phyloP scores from a whole-genome alignment of 2,329 filamentous ascomycete genomes.

The Epichloe brachyelytri region DNA sequence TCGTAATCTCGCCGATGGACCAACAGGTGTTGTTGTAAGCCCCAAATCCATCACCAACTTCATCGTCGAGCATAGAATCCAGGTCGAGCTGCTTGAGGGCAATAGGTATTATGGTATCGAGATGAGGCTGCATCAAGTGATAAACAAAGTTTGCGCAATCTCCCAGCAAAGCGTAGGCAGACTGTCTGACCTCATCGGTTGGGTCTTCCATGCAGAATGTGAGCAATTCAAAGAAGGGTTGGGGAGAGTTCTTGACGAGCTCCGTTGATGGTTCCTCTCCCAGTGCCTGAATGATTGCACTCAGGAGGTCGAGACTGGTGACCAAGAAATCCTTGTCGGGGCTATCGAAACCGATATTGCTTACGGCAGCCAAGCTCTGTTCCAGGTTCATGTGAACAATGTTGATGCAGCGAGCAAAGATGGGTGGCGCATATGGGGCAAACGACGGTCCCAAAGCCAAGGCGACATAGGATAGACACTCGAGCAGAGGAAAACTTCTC shows the following conservation, averaged over 20 bases:
- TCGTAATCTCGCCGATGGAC: slow-evolving; percentile 85
- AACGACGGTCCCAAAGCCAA: slow-evolving; percentile 74
- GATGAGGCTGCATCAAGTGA: slow-evolving; percentile 59
- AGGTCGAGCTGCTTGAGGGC: slow-evolving; percentile 82
- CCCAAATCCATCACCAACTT: slow-evolving; percentile 73
- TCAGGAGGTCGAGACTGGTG: slow-evolving; percentile 85
- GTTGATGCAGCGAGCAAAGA: slow-evolving; percentile 78
- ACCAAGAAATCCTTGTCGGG: slow-evolving; percentile 97
- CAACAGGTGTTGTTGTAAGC: slow-evolving; percentile 98
- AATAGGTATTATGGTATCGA: slow-evolving; percentile 64
- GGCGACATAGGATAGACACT: slow-evolving; percentile 90
- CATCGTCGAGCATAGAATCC: slow-evolving; percentile 61
- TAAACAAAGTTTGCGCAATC: slow-evolving; percentile 93
- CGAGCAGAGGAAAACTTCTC: slow-evolving; percentile 88
- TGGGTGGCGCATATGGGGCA: slow-evolving; percentile 69
- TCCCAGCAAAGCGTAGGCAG: slow-evolving; percentile 84
- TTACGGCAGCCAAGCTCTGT: slow-evolving; percentile 57
- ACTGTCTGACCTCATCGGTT: slow-evolving; percentile 88
- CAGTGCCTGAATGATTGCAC: slow-evolving; percentile 84
- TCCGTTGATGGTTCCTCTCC: slow-evolving; percentile 59
- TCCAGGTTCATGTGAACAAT: slow-evolving; percentile 89
- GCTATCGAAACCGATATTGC: slow-evolving; percentile 55
- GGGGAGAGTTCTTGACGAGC: slow-evolving; percentile 62
- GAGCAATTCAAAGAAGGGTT: slow-evolving; percentile 80
- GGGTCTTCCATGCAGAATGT: slow-evolving; percentile 85